Base-by-base conservation (phyloP, 805 yeast genomes). In the Ogataea paraovalis region DNA sequence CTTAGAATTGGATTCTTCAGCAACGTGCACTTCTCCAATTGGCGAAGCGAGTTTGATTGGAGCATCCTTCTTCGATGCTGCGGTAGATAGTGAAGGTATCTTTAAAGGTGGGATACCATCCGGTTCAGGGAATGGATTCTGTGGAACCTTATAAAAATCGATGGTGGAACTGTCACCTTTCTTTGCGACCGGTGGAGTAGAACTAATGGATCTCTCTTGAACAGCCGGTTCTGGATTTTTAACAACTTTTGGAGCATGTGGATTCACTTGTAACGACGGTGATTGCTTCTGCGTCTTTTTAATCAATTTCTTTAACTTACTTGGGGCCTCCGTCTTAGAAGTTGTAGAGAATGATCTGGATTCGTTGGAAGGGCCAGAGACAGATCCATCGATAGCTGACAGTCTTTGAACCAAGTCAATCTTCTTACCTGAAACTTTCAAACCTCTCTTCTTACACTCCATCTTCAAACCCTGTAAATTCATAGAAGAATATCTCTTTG, bases 371-470 rank as follows among this genome's bases (percentile, higher is more conserved):
- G 49, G n/a, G n/a, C n/a, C n/a, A n/a, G n/a, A 23, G 19, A 47
- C 23, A 6, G 62, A 47, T 7, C 12, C 18, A 21, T 56, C 64
- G 18, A 39, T 13, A 32, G 53, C 53, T 8, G 55, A 43, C 39
- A 69, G 48, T 52, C 72, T 57, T 48, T 67, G 70, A 22, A 82
- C 70, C 21, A 83, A 65, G 27, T 83, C 87, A 9, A 74, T 62
- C 57, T 83, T 83, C 43, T 72, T 72, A 13, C 90, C 90, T n/a
- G 79, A 66, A 0, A 82, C 75, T 55, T 76, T 79, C 49, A 83
- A 62, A 0, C 87, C 86, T 50, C 83, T 73, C 47, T 67, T 68
- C 47, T 77, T 76, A 60, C 87, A 81, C 59, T 83, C 87, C 44
- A 61, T 62, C 58, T 78, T 81, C 54, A 83, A 70, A 2, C 78